Percentiles rank a stretch among this genome's conserved stretches.
Conservation (phyloP, 306 rosid species). For the Rosa chinensis region DNA sequence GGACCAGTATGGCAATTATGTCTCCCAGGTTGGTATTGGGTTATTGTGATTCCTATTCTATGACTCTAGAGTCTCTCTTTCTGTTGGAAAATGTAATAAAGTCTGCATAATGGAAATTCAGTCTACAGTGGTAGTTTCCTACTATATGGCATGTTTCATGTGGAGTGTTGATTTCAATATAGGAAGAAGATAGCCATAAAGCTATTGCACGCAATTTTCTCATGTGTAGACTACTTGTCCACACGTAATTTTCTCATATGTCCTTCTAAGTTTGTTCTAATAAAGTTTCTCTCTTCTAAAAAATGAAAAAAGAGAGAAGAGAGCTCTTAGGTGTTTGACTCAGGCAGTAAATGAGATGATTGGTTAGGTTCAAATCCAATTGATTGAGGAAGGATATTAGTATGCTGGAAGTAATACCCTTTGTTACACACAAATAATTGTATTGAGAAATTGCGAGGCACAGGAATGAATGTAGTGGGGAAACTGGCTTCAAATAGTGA, state of each 20-base stretch:
- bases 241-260: not conserved
- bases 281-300: not conserved
- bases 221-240: not conserved
- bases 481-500: not conserved
- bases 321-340: not conserved
- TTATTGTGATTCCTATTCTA: not conserved
- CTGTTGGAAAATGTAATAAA: not conserved
- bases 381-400: not conserved
- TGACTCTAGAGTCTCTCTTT: not conserved
- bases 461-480: not conserved
- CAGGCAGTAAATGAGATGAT: not conserved
- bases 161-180: not conserved
- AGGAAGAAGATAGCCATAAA: not conserved
- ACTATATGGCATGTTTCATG: not conserved
- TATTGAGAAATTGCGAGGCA: not conserved
- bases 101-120: not conserved
- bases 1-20: constrained; percentile 78
- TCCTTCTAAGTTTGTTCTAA: not conserved
- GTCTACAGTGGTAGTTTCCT: not conserved
- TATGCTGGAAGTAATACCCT: not conserved
- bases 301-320: not conserved
- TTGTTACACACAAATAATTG: not conserved
- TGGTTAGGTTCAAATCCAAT: not conserved
- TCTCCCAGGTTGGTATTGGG: constrained; percentile 49
- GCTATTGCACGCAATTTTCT: not conserved